These are phyloP conservation scores for Xerocomellus intermedius DNA, from an alignment of 768 basidiomycete species.

Conservation along the genomic window DNA sequence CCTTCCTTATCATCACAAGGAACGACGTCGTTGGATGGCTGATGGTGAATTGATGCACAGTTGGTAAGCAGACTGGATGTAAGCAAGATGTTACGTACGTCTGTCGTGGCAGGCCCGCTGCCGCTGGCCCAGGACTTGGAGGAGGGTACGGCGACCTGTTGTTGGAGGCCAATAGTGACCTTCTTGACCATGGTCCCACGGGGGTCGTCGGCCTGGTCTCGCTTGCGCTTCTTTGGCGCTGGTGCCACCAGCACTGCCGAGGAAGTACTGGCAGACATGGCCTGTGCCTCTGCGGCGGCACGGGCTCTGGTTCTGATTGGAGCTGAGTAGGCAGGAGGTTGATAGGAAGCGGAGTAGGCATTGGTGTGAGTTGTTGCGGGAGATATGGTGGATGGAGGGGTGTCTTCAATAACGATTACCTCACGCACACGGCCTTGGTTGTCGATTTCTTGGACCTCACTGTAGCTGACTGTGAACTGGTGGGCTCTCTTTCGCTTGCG, in stretches of 20 bases:
- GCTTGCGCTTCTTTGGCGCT: conserved; percentile 80
- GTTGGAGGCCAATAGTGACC: conserved; percentile 48
- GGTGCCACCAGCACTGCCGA: conserved; percentile 66
- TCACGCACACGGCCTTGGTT: conserved; percentile 72
- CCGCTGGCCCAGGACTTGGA: conserved; percentile 69
- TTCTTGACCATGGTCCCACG: conserved; percentile 68
- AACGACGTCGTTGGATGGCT: conserved; percentile 65
- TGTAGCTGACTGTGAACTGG: conserved; percentile 81
- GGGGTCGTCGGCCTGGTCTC: conserved; percentile 72
- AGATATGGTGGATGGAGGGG: conserved; percentile 73
- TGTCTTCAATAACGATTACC: conserved; percentile 92
- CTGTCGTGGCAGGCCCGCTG: conserved; percentile 61
- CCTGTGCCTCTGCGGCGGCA: conserved; percentile 84
- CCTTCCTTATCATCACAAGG: conserved; percentile 98
- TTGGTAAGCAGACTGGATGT: conserved; percentile 18
- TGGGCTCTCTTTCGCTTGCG: conserved; percentile 84
- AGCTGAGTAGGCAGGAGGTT: conserved; percentile 71
- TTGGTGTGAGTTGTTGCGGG: conserved; percentile 70
- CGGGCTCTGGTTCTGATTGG: conserved; percentile 83
- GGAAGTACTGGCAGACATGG: conserved; percentile 61
- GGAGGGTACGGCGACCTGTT: conserved; percentile 46
- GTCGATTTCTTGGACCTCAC: conserved; percentile 86
- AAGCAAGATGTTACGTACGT: conserved; percentile 48
- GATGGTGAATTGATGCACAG: conserved; percentile 29
- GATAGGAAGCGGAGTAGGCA: conserved; percentile 75